Conservation (phyloP, 306 rosid species). For the Vigna nakashimae region DNA sequence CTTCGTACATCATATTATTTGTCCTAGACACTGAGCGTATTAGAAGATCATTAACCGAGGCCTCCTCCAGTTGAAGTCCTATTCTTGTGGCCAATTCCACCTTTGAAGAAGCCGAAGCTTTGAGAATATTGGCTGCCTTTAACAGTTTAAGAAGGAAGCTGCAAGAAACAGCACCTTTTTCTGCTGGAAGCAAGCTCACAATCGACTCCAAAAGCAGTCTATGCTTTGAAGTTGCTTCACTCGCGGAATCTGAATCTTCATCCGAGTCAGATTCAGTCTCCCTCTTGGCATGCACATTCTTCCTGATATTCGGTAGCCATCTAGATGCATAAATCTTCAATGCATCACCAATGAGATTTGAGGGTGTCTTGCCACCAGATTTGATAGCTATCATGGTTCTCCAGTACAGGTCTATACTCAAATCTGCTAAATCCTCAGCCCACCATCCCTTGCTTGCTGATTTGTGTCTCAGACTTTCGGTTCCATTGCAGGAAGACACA, state of each 20-base stretch:
- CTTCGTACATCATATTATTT: slow-evolving; percentile 21
- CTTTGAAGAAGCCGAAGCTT: slow-evolving; percentile 39
- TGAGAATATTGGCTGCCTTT: slow-evolving; percentile 27
- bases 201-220: slow-evolving; percentile 36
- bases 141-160: slow-evolving; percentile 42
- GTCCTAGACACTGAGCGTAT: slow-evolving; percentile 32
- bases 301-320: slow-evolving; percentile 37
- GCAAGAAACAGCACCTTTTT: slow-evolving; percentile 43
- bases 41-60: slow-evolving; percentile 37
- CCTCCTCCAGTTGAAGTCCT: slow-evolving; percentile 42
- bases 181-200: slow-evolving; percentile 37
- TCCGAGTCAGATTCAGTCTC: slow-evolving; percentile 22
- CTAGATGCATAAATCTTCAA: slow-evolving; percentile 34
- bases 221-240: slow-evolving; percentile 19
- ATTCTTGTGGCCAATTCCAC: slow-evolving; percentile 36
- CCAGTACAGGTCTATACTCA: slow-evolving; percentile 82
- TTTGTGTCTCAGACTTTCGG: slow-evolving; percentile 64
- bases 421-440: slow-evolving; percentile 87
- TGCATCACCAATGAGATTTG: slow-evolving; percentile 56
- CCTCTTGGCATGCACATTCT: slow-evolving; percentile 15
- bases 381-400: slow-evolving; percentile 82
- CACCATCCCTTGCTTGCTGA: slow-evolving; percentile 75
- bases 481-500: slow-evolving; percentile 68
- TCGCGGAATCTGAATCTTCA: slow-evolving; percentile 41
- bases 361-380: slow-evolving; percentile 70